Percentiles rank a stretch among this genome's conserved stretches.
phyloP scores from a whole-genome alignment of 768 basidiomycete genomes.

The Lentinula raphanica region DNA sequence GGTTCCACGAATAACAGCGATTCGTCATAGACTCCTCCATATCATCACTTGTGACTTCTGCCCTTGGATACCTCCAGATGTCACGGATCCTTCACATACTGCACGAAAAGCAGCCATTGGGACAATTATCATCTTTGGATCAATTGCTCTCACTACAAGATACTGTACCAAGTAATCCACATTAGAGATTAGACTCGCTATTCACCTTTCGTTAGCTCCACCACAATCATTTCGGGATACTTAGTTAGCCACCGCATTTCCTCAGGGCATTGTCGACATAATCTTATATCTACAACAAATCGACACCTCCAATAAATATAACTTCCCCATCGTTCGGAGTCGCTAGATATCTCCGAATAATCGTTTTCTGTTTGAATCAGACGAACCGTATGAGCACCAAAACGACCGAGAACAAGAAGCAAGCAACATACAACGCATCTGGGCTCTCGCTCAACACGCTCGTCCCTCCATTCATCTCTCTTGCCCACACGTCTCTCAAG shows the following conservation, averaged over 20 bases:
- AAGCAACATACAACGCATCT: conserved; percentile 51
- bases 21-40: not conserved
- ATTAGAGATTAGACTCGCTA: not conserved
- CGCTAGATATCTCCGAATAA: conserved; percentile 53
- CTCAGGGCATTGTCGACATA: not conserved
- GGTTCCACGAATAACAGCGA: not conserved
- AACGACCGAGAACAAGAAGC: not conserved
- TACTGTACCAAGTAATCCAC: not conserved
- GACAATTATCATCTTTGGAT: not conserved
- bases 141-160: not conserved
- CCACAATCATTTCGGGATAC: no score
- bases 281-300: conserved; percentile 5
- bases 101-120: not conserved
- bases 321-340: no score
- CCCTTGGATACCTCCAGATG: not conserved
- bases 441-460: conserved; percentile 73
- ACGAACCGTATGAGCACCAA: not conserved
- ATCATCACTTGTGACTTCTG: not conserved
- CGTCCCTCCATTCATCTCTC: conserved; percentile 78
- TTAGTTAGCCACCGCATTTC: no score
- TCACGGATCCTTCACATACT: not conserved
- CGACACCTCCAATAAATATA: not conserved
- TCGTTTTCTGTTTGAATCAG: conserved; percentile 47
- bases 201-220: no score
- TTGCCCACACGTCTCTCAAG: conserved; percentile 79